Conservation (phyloP, 2,329 filamentous ascomycete species). For the Nemania abortiva region DNA sequence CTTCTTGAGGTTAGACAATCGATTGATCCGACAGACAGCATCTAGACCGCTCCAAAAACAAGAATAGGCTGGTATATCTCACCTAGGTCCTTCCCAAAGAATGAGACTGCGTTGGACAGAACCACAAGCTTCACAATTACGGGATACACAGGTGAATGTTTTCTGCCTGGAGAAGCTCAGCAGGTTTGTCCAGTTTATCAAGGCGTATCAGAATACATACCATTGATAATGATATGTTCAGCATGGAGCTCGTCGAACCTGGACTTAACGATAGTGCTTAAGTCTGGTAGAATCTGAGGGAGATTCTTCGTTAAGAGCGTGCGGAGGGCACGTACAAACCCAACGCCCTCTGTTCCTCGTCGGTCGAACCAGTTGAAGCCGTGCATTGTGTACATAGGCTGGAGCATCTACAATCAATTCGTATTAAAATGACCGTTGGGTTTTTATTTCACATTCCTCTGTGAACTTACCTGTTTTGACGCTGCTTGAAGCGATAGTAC, state of each 20-base stretch:
- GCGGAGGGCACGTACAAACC: slow-evolving; percentile 41
- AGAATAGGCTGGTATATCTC: background rate
- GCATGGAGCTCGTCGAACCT: background rate
- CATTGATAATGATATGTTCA: background rate
- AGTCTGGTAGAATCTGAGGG: slow-evolving; percentile 24
- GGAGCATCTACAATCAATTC: slow-evolving; percentile 33
- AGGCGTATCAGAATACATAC: background rate
- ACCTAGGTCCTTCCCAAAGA: slow-evolving; percentile 39
- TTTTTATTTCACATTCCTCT: background rate
- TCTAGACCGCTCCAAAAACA: too few species aligned
- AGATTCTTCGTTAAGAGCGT: slow-evolving; percentile 45
- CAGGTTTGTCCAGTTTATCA: too few species aligned
- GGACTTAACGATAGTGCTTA: background rate
- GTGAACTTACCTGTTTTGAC: slow-evolving; percentile 13
- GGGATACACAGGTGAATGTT: slow-evolving; percentile 25
- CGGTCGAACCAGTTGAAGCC: slow-evolving; percentile 51
- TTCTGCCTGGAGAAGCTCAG: background rate
- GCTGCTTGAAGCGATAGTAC: slow-evolving; percentile 21
- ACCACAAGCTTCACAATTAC: slow-evolving; percentile 27
- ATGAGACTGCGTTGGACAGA: slow-evolving; percentile 29
- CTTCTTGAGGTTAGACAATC: background rate
- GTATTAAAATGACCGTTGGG: too few species aligned
- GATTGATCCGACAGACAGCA: too few species aligned
- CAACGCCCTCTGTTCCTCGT: too few species aligned
- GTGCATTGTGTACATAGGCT: slow-evolving; percentile 46